These are phyloP conservation scores for Penicillium flavigenum DNA, from an alignment of 495 filamentous ascomycete genomes.

Conservation along the genomic window DNA sequence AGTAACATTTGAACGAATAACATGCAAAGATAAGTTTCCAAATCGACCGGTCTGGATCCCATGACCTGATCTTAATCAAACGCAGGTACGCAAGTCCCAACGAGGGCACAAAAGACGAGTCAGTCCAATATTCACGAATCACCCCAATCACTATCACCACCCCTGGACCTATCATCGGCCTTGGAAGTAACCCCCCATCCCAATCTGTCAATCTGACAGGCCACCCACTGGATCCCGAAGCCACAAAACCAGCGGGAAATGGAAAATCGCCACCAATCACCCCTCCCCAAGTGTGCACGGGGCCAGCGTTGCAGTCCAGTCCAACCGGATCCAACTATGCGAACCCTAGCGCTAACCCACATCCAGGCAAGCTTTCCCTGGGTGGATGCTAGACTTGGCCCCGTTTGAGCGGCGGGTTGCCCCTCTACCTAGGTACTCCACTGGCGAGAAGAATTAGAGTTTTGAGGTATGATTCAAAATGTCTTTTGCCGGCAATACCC, in stretches of 20 bases:
- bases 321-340: neutral
- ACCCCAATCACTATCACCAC: neutral
- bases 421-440: neutral
- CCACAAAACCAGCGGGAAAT: neutral
- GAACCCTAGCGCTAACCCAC: neutral
- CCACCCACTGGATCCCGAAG: neutral
- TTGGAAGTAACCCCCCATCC: neutral
- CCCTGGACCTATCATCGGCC: neutral
- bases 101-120: neutral
- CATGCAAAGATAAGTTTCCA: neutral
- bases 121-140: neutral
- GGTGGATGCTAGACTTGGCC: neutral
- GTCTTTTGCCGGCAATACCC: neutral
- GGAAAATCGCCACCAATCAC: conserved; percentile 1
- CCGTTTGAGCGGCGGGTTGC: neutral
- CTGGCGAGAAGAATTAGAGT: too few species aligned
- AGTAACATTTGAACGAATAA: too few species aligned
- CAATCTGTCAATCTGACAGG: neutral
- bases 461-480: neutral
- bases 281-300: neutral
- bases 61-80: neutral
- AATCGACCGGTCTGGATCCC: neutral
- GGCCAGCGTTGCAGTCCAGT: neutral
- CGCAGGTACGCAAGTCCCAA: neutral
- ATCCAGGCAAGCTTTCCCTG: neutral